Evolutionary conservation across 768 basidiomycete genomes (phyloP).

Genomic region (Cyathus striatus): DNA sequence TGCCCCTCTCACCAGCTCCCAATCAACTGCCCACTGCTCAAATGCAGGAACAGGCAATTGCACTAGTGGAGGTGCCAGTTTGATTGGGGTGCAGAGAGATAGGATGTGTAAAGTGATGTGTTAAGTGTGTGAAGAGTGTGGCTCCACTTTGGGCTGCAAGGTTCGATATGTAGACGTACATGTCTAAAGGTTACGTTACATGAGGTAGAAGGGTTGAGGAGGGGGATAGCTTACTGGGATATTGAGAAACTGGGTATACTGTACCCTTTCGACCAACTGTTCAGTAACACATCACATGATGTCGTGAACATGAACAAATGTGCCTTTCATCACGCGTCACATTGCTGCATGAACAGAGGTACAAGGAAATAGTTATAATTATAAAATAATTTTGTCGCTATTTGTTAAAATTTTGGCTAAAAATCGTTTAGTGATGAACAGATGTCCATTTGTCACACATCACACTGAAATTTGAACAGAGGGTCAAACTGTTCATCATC

Average conservation of each 20-base stretch:
- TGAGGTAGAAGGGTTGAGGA: background rate
- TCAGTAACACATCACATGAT: no score
- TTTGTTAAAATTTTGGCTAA: no score
- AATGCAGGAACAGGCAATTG: constrained; percentile 53
- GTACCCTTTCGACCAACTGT: no score
- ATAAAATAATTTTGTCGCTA: no score
- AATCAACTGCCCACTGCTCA: constrained; percentile 25
- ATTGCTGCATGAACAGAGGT: no score
- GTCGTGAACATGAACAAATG: no score
- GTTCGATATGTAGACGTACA: constrained; percentile 75
- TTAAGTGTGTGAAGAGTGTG: constrained; percentile 79
- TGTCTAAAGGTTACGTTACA: constrained; percentile 2
- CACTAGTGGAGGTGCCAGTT: constrained; percentile 81
- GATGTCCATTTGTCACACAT: no score
- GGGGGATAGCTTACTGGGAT: constrained; percentile 11
- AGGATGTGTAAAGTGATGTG: constrained; percentile 41
- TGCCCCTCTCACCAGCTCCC: constrained; percentile 13
- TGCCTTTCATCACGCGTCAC: no score
- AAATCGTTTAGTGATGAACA: no score
- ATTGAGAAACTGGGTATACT: constrained; percentile 28
- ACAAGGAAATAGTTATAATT: no score
- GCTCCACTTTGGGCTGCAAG: constrained; percentile 88
- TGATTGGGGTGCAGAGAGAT: constrained; percentile 5
- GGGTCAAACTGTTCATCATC: no score
- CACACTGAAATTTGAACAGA: no score